A percentile compares a stretch with the other conserved stretches of the same genome.
These are phyloP conservation scores for Penicillium sp. DNA, from an alignment of 2,329 filamentous ascomycete genomes.

Conservation along the genomic window DNA sequence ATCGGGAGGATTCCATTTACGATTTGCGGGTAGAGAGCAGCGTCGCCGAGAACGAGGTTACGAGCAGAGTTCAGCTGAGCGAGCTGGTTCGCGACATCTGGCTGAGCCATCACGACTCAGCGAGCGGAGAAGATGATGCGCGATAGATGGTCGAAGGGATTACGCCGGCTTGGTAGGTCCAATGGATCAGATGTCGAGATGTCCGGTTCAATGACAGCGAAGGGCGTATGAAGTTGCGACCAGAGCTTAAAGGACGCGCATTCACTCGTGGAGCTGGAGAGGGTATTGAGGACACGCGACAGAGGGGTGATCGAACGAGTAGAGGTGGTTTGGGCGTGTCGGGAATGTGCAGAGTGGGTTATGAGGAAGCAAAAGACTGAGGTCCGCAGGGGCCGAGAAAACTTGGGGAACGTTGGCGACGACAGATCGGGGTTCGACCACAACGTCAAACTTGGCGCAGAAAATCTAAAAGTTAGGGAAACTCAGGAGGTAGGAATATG, in stretches of 20 bases:
- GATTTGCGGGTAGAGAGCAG: constrained; percentile 86
- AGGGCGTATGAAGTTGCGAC: constrained; percentile 11
- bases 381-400: constrained; percentile 19
- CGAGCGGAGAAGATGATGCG: constrained; percentile 7
- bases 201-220: constrained; percentile 1
- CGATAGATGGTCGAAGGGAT: constrained; percentile 3
- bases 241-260: constrained; percentile 9
- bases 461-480: not conserved
- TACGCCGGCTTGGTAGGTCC: constrained; percentile 1
- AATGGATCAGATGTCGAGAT: constrained; percentile 6
- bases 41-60: constrained; percentile 81
- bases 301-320: not conserved
- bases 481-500: not conserved
- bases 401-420: constrained; percentile 10
- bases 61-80: constrained; percentile 86
- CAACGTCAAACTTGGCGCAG: not conserved
- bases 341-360: constrained; percentile 4
- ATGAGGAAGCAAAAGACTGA: constrained; percentile 8
- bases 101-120: constrained; percentile 51
- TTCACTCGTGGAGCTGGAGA: not conserved
- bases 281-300: not conserved
- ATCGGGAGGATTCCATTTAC: constrained; percentile 92
- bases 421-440: not conserved
- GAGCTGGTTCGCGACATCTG: constrained; percentile 70
- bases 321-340: not conserved